Base-by-base conservation (phyloP, 805 yeast species). In the Candida easanensis region DNA sequence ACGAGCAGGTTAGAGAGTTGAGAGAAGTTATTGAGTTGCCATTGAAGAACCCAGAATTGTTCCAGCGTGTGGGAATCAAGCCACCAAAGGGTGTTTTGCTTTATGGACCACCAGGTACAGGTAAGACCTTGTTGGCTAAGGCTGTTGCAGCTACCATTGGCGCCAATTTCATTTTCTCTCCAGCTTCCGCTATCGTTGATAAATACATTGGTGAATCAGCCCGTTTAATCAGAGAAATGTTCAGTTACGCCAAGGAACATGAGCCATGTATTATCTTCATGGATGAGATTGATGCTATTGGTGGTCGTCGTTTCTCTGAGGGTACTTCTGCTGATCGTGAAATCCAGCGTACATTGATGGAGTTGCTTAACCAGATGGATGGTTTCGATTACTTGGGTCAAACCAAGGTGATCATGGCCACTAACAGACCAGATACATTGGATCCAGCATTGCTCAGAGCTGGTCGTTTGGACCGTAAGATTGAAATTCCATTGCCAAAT, bases 321-420 rank as follows among this genome's bases (percentile, higher is more conserved):
- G 99, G 99, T 69, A 91, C 98, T 2, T 87, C 96, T 8, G 98
- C 99, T 3, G 99, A 91, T 69, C 84, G 99, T 68, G 99, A 91
- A 67, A 91, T 91, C 62, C 99, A 91, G 71, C 84, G 99, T 71
- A 91, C 98, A 3, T 74, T 91, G 62, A 90, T 91, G 98, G 99
- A 91, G 68, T 73, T 91, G 61, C 77, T 91, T 57, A 91, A 91
- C 63, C 98, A 93, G 69, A 90, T 91, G 98, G 99, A 91, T 65
- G 99, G 99, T 47, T 91, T 91, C 65, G 98, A 91, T 64, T 85
- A 88, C 45, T 75, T 91, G 59, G 99, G 99, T 21, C 96, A 89
- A 66, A 91, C 99, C 2, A 91, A 91, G 70, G 89, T 91, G 41
- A 91, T 91, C 59, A 91, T 91, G 99, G 99, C 99, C 26, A 91